phyloP scores from a whole-genome alignment of 2,329 filamentous ascomycete genomes.

The Hortaea sp. region DNA sequence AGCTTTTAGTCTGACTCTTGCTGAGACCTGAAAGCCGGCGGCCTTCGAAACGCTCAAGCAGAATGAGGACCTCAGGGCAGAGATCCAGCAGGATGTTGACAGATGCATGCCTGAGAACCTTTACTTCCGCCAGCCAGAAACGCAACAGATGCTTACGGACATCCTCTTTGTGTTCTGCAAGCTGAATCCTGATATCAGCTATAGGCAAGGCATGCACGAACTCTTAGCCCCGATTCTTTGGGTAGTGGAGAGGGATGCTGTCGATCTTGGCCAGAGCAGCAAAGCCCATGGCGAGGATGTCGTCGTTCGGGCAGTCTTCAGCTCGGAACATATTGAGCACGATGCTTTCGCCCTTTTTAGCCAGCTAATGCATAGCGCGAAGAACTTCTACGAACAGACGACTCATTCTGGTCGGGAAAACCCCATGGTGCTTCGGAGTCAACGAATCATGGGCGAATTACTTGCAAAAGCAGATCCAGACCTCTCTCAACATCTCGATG shows the following conservation, averaged over 20 bases:
- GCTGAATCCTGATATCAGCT: conserved; percentile 74
- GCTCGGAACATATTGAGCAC: conserved; percentile 70
- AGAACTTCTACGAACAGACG: conserved; percentile 72
- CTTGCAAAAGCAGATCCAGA: conserved; percentile 73
- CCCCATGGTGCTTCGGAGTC: conserved; percentile 71
- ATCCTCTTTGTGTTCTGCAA: conserved; percentile 94
- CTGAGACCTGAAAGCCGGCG: conserved; percentile 45
- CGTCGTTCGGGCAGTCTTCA: conserved; percentile 42
- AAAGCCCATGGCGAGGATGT: conserved; percentile 22
- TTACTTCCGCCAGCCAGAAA: conserved; percentile 72
- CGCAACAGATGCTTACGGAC: conserved; percentile 74
- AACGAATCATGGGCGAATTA: conserved; percentile 74
- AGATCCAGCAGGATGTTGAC: conserved; percentile 91
- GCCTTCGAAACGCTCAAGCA: conserved; percentile 54
- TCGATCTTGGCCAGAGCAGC: conserved; percentile 39
- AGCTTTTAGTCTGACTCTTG: conserved; percentile 18
- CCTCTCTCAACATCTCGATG: conserved; percentile 66
- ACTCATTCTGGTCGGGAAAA: conserved; percentile 22
- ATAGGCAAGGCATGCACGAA: conserved; percentile 99
- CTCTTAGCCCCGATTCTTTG: conserved; percentile 81
- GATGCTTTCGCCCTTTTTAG: conserved; percentile 83
- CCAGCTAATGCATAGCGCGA: conserved; percentile 69
- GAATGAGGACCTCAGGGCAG: conserved; percentile 73
- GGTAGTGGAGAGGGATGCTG: conserved; percentile 71
- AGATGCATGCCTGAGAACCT: conserved; percentile 80